Conservation (phyloP, 2,329 filamentous ascomycete genomes). For the Blastomyces gilchristii region DNA sequence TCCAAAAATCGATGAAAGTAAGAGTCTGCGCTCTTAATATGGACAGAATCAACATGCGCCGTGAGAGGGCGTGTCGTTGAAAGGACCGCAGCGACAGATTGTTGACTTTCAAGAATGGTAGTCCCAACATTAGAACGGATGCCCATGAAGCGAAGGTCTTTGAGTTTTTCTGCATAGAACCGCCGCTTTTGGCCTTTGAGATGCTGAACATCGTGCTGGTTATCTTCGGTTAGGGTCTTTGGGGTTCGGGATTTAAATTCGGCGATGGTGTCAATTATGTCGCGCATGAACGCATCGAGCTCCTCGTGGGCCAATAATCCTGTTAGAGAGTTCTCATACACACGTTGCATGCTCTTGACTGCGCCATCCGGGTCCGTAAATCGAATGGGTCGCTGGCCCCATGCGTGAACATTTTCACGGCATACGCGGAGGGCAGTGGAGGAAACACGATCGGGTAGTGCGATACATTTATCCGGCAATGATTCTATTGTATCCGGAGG, state of each 20-base stretch:
- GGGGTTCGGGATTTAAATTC: conserved; percentile 80
- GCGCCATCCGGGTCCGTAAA: conserved; percentile 62
- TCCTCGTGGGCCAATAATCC: conserved; percentile 48
- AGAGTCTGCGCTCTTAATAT: conserved; percentile 48
- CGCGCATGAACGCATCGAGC: conserved; percentile 58
- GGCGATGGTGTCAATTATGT: conserved; percentile 56
- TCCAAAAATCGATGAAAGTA: conserved; percentile 73
- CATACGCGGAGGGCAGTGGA: conserved; percentile 27
- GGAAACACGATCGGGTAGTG: conserved; percentile 12
- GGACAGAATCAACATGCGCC: conserved; percentile 16
- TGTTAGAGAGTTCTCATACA: conserved; percentile 45
- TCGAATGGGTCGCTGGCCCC: conserved; percentile 47
- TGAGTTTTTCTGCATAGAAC: conserved; percentile 79
- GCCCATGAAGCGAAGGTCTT: conserved; percentile 76
- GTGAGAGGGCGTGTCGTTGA: conserved; percentile 42
- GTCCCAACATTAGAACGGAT: conserved; percentile 72
- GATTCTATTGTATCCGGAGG: conserved; percentile 25
- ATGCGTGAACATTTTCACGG: conserved; percentile 21
- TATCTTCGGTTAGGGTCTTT: conserved; percentile 69
- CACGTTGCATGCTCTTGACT: conserved; percentile 60
- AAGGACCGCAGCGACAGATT: conserved; percentile 59
- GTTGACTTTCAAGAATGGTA: conserved; percentile 62
- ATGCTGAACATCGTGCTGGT: conserved; percentile 72
- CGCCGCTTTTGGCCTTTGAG: conserved; percentile 84
- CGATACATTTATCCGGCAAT: not conserved